Evolutionary conservation across 345 rosid species (phyloP).

Genomic region (Psidium guajava): DNA sequence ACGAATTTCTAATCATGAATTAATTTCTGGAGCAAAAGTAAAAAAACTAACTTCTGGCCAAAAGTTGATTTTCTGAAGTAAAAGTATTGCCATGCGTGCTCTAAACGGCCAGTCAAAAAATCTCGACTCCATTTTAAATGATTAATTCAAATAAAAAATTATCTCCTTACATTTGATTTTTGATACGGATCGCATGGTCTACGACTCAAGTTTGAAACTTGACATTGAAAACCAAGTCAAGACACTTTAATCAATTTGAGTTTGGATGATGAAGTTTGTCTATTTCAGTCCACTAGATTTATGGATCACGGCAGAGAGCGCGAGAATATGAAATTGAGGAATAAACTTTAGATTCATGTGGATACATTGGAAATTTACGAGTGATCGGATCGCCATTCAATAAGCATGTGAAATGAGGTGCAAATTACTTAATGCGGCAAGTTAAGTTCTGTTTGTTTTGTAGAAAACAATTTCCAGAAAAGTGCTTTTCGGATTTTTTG

Average conservation of each 20-base stretch:
- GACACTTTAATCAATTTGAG: background rate
- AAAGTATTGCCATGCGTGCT: no score
- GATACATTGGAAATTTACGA: background rate
- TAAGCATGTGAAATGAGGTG: background rate
- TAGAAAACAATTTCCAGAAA: no score
- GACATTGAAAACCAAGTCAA: background rate
- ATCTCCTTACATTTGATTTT: background rate
- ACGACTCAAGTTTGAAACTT: background rate
- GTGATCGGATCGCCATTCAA: background rate
- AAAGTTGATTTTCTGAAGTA: no score
- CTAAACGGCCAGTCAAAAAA: background rate
- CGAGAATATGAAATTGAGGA: fast-evolving
- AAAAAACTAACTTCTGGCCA: no score
- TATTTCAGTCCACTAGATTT: background rate
- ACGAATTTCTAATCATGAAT: no score
- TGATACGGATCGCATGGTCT: background rate
- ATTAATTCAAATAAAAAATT: no score
- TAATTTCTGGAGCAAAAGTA: no score
- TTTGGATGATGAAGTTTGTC: background rate
- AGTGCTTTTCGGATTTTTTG: no score
- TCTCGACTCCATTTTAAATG: background rate
- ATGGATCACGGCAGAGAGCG: fast-evolving
- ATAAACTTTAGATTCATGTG: background rate
- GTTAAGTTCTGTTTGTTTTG: background rate
- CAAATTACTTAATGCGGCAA: background rate